phyloP scores from a whole-genome alignment of 2,329 filamentous ascomycete genomes.

The Macrophomina tecta region DNA sequence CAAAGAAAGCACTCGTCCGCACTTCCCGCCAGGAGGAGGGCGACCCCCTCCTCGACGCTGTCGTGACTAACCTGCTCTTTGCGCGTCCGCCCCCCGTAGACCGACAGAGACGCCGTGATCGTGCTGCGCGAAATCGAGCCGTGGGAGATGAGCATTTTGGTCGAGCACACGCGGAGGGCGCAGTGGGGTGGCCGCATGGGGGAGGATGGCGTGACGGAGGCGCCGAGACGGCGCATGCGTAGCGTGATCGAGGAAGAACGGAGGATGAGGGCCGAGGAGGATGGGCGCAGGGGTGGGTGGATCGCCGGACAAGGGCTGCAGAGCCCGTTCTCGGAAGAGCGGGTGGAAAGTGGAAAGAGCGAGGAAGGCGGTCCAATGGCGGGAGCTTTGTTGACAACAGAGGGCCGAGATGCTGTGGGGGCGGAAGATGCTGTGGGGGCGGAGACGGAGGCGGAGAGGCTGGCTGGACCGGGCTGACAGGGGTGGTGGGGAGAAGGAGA shows the following conservation, averaged over 20 bases:
- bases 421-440: no score
- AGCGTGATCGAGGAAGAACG: not conserved
- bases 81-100: conserved; percentile 33
- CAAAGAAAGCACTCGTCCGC: no score
- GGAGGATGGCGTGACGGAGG: not conserved
- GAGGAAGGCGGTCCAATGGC: no score
- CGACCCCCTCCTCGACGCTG: not conserved
- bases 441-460: no score
- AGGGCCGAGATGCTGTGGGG: no score
- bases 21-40: no score
- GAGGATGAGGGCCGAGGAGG: not conserved
- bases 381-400: no score
- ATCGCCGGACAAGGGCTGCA: not conserved
- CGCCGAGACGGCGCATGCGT: not conserved
- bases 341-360: no score
- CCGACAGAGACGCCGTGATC: conserved; percentile 54
- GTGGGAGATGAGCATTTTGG: conserved; percentile 55
- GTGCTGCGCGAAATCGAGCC: conserved; percentile 56
- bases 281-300: not conserved
- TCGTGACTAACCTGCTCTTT: conserved; percentile 8
- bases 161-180: conserved; percentile 54
- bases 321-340: no score
- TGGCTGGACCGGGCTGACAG: no score
- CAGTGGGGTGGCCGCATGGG: not conserved
- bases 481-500: no score